phyloP scores from a whole-genome alignment of 208 protist species.

The Crithidia expoeki region DNA sequence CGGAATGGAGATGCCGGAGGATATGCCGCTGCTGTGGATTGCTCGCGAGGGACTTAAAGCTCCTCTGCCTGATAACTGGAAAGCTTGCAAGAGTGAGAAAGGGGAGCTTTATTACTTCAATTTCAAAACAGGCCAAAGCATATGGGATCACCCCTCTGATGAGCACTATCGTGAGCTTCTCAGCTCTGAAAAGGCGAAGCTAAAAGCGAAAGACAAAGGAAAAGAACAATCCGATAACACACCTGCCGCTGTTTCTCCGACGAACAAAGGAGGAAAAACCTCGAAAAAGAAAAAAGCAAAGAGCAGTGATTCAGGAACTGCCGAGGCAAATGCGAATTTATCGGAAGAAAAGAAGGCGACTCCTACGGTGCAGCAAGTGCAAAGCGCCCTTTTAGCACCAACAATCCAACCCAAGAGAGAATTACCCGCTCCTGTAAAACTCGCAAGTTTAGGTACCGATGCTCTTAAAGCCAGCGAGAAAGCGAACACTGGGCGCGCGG shows the following conservation, averaged over 20 bases:
- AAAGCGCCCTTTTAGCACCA: constrained; percentile 13
- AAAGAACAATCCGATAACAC: constrained; percentile 36
- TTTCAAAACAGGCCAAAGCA: constrained; percentile 90
- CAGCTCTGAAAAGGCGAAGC: constrained; percentile 49
- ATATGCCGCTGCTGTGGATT: constrained; percentile 94
- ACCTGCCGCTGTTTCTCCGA: not conserved
- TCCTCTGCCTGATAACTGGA: constrained; percentile 94
- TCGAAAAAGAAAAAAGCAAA: constrained; percentile 37
- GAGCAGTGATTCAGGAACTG: constrained; percentile 1
- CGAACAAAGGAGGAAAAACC: constrained; percentile 6
- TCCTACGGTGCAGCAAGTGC: constrained; percentile 6
- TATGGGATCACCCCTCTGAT: constrained; percentile 96
- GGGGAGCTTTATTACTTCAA: constrained; percentile 97
- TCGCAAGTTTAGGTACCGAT: constrained; percentile 9
- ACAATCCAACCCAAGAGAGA: constrained; percentile 36
- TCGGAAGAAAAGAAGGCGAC: constrained; percentile 2
- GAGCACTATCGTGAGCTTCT: constrained; percentile 92
- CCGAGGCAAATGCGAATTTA: constrained; percentile 5
- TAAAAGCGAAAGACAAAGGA: constrained; percentile 29
- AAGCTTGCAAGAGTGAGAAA: constrained; percentile 91
- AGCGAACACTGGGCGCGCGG: constrained; percentile 5
- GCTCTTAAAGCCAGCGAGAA: constrained; percentile 13
- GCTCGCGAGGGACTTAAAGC: constrained; percentile 94
- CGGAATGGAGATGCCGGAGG: constrained; percentile 92
- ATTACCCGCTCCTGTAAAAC: constrained; percentile 25